phyloP scores from a whole-genome alignment of 305 asterid genomes.

The Fraxinus latifolia region DNA sequence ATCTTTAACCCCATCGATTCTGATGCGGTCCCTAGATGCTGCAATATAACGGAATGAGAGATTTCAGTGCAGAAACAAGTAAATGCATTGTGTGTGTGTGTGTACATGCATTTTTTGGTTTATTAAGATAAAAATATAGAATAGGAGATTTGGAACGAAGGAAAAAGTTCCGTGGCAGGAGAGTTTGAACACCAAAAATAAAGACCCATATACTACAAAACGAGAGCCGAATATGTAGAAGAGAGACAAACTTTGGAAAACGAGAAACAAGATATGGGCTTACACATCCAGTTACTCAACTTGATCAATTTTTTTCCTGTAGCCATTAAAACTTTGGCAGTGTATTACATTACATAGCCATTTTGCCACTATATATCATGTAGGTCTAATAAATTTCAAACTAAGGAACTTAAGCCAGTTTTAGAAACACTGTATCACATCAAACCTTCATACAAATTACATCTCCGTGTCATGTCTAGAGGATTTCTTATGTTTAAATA shows the following conservation, averaged over 20 bases:
- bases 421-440: background rate
- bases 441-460: background rate
- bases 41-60: constrained; percentile 27
- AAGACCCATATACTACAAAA: background rate
- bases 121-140: background rate
- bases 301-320: background rate
- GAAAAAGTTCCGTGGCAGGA: background rate
- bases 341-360: background rate
- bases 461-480: background rate
- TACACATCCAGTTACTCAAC: background rate
- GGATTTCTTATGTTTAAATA: background rate
- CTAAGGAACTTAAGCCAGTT: background rate
- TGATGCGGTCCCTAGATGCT: constrained; percentile 63
- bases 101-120: background rate
- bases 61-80: background rate
- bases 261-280: background rate
- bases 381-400: background rate
- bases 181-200: background rate
- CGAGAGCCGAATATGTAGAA: background rate
- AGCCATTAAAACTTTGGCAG: background rate
- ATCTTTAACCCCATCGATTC: constrained; percentile 70
- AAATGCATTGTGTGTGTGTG: background rate
- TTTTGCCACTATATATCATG: background rate
- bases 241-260: background rate
- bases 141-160: background rate